phyloP scores from a whole-genome alignment of 257 asterid species.

The Linderniella brevidens region DNA sequence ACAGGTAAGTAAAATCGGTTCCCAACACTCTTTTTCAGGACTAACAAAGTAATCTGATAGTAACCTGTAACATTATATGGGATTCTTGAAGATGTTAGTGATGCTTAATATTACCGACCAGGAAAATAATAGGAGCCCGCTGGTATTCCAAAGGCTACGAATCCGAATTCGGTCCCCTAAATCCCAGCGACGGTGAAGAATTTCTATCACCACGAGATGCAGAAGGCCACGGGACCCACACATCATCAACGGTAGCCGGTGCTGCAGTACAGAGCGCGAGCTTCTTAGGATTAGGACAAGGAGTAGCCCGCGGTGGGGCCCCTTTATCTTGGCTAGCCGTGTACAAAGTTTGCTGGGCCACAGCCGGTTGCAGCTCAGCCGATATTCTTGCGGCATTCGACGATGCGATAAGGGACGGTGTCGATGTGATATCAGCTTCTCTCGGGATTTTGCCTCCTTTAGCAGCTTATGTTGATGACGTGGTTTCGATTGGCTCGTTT shows the following conservation, averaged over 20 bases:
- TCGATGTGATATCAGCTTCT: constrained; percentile 19
- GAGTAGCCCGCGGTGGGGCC: constrained; percentile 23
- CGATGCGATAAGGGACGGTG: constrained; percentile 18
- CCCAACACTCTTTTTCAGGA: too few relatives aligned
- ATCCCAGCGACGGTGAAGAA: constrained; percentile 12
- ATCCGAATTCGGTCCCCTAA: constrained; percentile 18
- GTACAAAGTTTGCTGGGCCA: constrained; percentile 28
- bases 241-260: constrained; percentile 21
- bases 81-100: too few relatives aligned
- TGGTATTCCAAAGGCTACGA: constrained; percentile 22
- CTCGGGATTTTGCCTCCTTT: constrained; percentile 14
- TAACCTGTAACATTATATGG: too few relatives aligned
- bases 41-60: too few relatives aligned
- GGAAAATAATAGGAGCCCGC: constrained; percentile 28
- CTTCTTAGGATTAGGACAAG: constrained; percentile 17
- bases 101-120: not conserved
- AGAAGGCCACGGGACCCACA: constrained; percentile 31
- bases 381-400: constrained; percentile 29
- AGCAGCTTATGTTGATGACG: constrained; percentile 14
- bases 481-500: constrained; percentile 17
- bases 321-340: constrained; percentile 22
- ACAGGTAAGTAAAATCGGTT: constrained; percentile 14
- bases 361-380: constrained; percentile 20
- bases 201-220: constrained; percentile 25
- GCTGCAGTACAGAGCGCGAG: constrained; percentile 11